Evolutionary conservation across 441 rosid species (phyloP).

Genomic region (Hura crepitans): DNA sequence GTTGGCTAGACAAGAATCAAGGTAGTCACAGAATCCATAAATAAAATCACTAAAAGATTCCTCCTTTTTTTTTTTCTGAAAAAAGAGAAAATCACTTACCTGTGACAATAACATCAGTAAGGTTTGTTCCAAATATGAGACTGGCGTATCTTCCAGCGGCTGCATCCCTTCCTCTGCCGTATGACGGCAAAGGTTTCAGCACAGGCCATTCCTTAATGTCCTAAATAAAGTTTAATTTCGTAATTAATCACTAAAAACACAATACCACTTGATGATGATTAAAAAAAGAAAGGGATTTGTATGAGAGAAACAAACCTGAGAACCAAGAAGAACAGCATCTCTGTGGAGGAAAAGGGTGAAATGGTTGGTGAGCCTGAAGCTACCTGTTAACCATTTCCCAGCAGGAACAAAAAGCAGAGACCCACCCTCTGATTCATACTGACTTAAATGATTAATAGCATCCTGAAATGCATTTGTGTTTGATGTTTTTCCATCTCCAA

Average conservation of each 20-base stretch:
- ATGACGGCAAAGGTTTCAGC: constrained; percentile 50
- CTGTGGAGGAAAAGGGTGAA: constrained; percentile 64
- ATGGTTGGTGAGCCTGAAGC: constrained; percentile 63
- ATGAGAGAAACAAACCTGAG: constrained; percentile 42
- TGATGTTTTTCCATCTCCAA: constrained; percentile 63
- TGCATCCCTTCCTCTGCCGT: constrained; percentile 69
- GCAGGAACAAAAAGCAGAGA: constrained; percentile 66
- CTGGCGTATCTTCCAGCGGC: constrained; percentile 52
- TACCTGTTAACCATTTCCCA: constrained; percentile 77
- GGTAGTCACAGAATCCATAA: too few species aligned
- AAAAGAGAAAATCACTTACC: too few species aligned
- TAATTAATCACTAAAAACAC: background rate
- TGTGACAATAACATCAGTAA: constrained; percentile 62
- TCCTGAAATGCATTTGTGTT: constrained; percentile 52
- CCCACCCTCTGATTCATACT: constrained; percentile 44
- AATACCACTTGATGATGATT: background rate
- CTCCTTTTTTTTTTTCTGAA: too few species aligned
- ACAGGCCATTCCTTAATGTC: constrained; percentile 55
- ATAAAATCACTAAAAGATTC: too few species aligned
- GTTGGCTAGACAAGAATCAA: too few species aligned
- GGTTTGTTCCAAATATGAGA: constrained; percentile 63
- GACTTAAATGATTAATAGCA: constrained; percentile 48
- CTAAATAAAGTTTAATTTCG: constrained; percentile 25
- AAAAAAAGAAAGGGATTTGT: background rate
- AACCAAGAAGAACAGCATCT: constrained; percentile 62